Base-by-base conservation (phyloP, 2,329 filamentous ascomycete species). In the Ceratocystis alfenasii region DNA sequence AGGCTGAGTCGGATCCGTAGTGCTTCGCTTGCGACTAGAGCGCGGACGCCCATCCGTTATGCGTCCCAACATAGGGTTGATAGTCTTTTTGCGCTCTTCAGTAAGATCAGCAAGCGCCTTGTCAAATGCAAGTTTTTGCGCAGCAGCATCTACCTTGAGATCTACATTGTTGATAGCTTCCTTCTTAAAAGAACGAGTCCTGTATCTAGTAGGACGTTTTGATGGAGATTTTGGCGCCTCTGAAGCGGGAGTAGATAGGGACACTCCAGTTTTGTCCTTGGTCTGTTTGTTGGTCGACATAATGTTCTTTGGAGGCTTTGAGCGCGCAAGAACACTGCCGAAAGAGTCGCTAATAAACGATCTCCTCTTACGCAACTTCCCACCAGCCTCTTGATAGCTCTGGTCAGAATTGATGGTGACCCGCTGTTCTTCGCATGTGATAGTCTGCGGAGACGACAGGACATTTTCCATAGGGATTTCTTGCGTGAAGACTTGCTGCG, bases 401-500 rank as follows among this genome's bases (percentile, higher is more conserved):
- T 20, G 30, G 1, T 7, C 25, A 5, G 41, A 20, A 12, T 45
- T 15, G 7, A 25, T n/a, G 6, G 17, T 25, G 22, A 10, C 45
- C 15, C 25, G 22, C n/a, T 30, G 30, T 33, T 59, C 53, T 17
- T 59, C 55, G 17, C 55, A 30, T 4, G 2, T 36, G 28, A 25
- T 15, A n/a, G 55, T 36, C 33, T 59, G 5, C 15, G 28, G 55
- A 15, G 36, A 10, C 3, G 36, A 41, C 10, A 36, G 1, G 3
- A 36, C 1, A 2, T 28, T 12, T 8, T 6, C 44, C 7, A 25
- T 8, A 6, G 22, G 7, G 8, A 44, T 20, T 6, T 67, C 48
- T n/a, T 68, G 69, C 1, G 68, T 57, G 8, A 33, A 5, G 33
- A 69, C 69, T 44, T 70, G 70, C 45, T 71, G 60, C 36, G 68